These are phyloP conservation scores for Epichloe coenophiala DNA, from an alignment of 2,329 filamentous ascomycete genomes.

Conservation along the genomic window DNA sequence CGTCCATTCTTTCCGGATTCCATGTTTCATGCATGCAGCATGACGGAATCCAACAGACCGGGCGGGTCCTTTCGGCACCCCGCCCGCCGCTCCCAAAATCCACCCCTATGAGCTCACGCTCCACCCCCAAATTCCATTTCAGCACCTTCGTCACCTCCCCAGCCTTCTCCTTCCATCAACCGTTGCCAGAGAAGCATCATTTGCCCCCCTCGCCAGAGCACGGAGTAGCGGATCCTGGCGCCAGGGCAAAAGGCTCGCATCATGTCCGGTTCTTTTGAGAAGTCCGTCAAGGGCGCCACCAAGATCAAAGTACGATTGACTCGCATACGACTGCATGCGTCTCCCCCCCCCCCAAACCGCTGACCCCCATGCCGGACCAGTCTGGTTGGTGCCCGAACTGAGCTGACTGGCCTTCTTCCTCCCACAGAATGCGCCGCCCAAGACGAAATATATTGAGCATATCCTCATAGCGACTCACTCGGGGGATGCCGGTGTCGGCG, in stretches of 20 bases:
- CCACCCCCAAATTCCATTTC: background rate
- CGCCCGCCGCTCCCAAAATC: background rate
- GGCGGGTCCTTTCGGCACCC: background rate
- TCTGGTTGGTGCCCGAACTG: background rate
- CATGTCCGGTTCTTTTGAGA: conserved; percentile 90
- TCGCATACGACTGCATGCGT: background rate
- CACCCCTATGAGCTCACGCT: background rate
- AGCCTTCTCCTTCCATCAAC: conserved; percentile 1
- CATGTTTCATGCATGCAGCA: background rate
- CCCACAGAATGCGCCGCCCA: conserved; percentile 74
- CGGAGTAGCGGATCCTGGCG: background rate
- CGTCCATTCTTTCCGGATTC: background rate
- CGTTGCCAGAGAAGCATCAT: background rate
- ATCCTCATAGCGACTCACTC: conserved; percentile 91
- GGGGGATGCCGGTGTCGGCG: conserved; percentile 85
- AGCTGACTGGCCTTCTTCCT: background rate
- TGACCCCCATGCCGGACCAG: background rate
- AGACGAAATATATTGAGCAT: conserved; percentile 98
- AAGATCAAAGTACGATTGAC: conserved; percentile 70
- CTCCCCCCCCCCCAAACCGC: background rate
- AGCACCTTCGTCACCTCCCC: background rate
- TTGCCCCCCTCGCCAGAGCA: background rate
- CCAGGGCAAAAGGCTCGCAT: conserved; percentile 9
- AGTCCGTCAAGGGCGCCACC: conserved; percentile 96
- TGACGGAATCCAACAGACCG: background rate